These are phyloP conservation scores for Arabidopsis thaliana DNA, from an alignment of 345 rosid genomes.

Conservation along the genomic window TAIR10.1 NC_003070.9:30189501-30190000, in stretches of 20 bases:
- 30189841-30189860: not conserved
- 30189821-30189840: not conserved
- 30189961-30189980: not conserved
- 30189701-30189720: not conserved
- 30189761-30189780: slow-evolving; percentile 12
- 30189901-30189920: too few relatives aligned
- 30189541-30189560: slow-evolving; percentile 60
- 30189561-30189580: slow-evolving; percentile 47
- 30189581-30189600: too few relatives aligned
- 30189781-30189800: not conserved
- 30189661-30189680: not conserved
- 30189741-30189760: not conserved
- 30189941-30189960: not conserved
- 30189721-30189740: not conserved
- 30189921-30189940: not conserved
- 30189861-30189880: too few relatives aligned
- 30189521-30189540: slow-evolving; percentile 76
- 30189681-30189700: not conserved
- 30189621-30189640: not conserved
- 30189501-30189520: slow-evolving; percentile 62
- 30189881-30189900: too few relatives aligned
- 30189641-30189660: not conserved
- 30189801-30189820: not conserved
- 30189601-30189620: not conserved
- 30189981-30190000: not conserved